Evolutionary conservation across 2,329 filamentous ascomycete genomes (phyloP).

Genomic region (Beauveria brongniartii): DNA sequence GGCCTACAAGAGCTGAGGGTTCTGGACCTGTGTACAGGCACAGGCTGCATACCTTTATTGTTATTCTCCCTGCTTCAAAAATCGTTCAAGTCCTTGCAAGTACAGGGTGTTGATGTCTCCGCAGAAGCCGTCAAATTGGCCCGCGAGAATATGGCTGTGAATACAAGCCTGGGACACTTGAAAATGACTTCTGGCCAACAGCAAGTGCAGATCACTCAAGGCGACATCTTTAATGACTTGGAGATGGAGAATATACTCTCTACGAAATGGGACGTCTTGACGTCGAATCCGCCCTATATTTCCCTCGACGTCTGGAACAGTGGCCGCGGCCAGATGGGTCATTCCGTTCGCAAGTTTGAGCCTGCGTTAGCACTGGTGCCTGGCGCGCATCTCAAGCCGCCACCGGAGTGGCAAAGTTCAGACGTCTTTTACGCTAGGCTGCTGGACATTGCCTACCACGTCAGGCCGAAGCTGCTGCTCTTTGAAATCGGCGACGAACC

Average conservation of each 20-base stretch:
- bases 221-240: constrained; percentile 40
- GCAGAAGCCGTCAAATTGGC: constrained; percentile 56
- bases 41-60: constrained; percentile 79
- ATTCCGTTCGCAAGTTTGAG: constrained; percentile 76
- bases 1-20: constrained; percentile 34
- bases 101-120: constrained; percentile 71
- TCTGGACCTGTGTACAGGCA: constrained; percentile 83
- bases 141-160: constrained; percentile 51
- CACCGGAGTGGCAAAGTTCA: constrained; percentile 28
- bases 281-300: constrained; percentile 90
- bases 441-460: constrained; percentile 41
- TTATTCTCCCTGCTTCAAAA: constrained; percentile 54
- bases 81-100: constrained; percentile 32
- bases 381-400: constrained; percentile 19
- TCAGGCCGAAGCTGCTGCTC: constrained; percentile 48
- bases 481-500: constrained; percentile 64
- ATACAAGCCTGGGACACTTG: constrained; percentile 26
- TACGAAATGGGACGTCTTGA: constrained; percentile 53
- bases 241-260: constrained; percentile 23
- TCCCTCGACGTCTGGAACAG: constrained; percentile 43
- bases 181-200: constrained; percentile 11
- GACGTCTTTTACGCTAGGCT: constrained; percentile 62
- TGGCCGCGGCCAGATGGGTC: constrained; percentile 39
- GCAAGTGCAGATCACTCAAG: constrained; percentile 36
- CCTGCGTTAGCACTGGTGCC: constrained; percentile 72